phyloP scores from a whole-genome alignment of 2,329 filamentous ascomycete species.

The Cladosporium phlei region DNA sequence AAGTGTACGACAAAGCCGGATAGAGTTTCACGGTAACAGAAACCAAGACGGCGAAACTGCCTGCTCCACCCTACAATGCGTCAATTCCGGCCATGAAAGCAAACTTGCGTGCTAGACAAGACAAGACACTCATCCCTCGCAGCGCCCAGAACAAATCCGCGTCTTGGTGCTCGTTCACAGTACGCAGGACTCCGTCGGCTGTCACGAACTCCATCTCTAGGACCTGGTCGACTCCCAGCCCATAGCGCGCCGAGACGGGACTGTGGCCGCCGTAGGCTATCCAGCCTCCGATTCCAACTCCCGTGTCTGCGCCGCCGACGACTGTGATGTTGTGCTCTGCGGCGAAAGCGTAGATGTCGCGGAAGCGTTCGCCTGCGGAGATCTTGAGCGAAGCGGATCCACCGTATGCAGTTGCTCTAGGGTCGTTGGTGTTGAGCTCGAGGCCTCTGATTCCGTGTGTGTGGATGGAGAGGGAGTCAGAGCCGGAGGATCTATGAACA shows the following conservation, averaged over 20 bases:
- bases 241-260: conserved; percentile 49
- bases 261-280: conserved; percentile 58
- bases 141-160: conserved; percentile 61
- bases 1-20: conserved; percentile 40
- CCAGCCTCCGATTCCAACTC: conserved; percentile 58
- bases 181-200: conserved; percentile 44
- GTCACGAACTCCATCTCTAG: conserved; percentile 47
- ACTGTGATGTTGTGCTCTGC: conserved; percentile 44
- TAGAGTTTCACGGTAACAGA: conserved; percentile 53
- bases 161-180: conserved; percentile 45
- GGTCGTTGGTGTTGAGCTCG: conserved; percentile 7
- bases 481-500: conserved; percentile 11
- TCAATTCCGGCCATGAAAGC: not conserved
- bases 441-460: conserved; percentile 8
- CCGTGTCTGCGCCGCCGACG: conserved; percentile 52
- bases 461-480: conserved; percentile 11
- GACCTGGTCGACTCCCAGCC: conserved; percentile 57
- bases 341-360: conserved; percentile 45
- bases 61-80: conserved; percentile 46
- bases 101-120: too few relatives aligned
- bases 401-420: conserved; percentile 8
- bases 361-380: conserved; percentile 51
- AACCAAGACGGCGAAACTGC: conserved; percentile 55
- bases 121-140: conserved; percentile 36
- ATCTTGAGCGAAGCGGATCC: conserved; percentile 38